phyloP scores from a whole-genome alignment of 192 early-diverging fungal genomes.

The Coemansia sp. region DNA sequence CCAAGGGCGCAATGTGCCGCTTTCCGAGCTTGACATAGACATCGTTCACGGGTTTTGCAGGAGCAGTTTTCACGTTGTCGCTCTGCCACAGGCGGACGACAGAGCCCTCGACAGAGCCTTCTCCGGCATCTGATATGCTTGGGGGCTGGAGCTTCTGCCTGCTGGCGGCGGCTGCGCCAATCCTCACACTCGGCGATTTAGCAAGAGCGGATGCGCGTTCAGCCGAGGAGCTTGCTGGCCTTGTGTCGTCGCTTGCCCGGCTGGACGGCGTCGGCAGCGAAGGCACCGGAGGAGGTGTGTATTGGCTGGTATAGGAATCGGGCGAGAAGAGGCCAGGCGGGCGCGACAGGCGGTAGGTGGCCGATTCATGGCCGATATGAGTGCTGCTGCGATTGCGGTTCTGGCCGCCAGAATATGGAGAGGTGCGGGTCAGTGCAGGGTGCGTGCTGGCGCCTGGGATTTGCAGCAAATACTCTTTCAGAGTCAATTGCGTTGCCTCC shows the following conservation, averaged over 20 bases:
- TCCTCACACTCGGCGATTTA: slow-evolving; percentile 1
- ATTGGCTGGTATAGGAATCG: background rate
- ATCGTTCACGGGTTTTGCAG: slow-evolving; percentile 34
- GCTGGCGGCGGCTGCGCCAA: background rate
- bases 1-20: slow-evolving; percentile 32
- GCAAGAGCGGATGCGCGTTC: background rate
- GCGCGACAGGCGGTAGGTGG: slow-evolving; percentile 16
- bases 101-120: slow-evolving; percentile 18
- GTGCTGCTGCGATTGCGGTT: slow-evolving; percentile 37
- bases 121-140: background rate
- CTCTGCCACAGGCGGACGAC: slow-evolving; percentile 25
- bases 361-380: slow-evolving; percentile 32
- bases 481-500: slow-evolving; percentile 21
- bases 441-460: slow-evolving; percentile 27
- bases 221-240: background rate
- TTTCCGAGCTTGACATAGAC: slow-evolving; percentile 29
- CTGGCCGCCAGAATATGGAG: background rate
- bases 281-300: background rate
- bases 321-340: slow-evolving; percentile 20
- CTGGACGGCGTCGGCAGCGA: background rate
- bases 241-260: background rate
- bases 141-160: background rate
- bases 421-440: slow-evolving; percentile 11
- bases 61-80: background rate
- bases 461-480: slow-evolving; percentile 29